These are phyloP conservation scores for Excoecaria cochinchinensis DNA, from an alignment of 345 rosid genomes.

Conservation along the genomic window DNA sequence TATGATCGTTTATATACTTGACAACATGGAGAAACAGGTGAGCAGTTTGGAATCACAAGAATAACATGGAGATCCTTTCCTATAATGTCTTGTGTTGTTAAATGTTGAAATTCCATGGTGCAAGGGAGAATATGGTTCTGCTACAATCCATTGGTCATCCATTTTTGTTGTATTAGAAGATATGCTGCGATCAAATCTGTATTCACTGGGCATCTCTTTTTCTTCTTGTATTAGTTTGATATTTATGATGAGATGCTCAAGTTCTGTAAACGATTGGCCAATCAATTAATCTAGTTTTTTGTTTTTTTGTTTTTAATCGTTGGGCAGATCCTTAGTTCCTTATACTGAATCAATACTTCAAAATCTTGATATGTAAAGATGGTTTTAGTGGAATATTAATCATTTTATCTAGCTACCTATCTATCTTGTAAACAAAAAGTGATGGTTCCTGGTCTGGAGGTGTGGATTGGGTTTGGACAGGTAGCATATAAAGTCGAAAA, in stretches of 20 bases:
- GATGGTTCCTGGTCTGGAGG: no score
- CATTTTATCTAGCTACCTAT: no score
- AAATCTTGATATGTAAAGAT: not conserved
- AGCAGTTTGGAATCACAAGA: not conserved
- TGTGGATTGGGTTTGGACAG: no score
- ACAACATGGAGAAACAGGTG: not conserved
- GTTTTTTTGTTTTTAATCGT: not conserved
- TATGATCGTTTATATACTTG: not conserved
- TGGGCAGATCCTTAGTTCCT: not conserved
- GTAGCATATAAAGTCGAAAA: no score
- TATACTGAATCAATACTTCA: not conserved
- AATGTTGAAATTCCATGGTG: not conserved
- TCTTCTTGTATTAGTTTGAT: not conserved
- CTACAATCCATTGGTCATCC: not conserved
- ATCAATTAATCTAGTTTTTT: not conserved
- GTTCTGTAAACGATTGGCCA: not conserved
- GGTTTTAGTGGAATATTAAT: no score
- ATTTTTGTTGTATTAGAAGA: conserved; percentile 9
- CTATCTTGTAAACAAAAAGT: no score
- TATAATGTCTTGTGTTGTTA: not conserved
- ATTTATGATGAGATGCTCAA: not conserved
- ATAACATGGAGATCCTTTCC: not conserved
- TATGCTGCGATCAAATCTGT: not conserved
- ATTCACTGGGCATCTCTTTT: not conserved
- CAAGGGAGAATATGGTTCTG: not conserved